Conservation (phyloP, 345 rosid genomes). For the Citrus trifoliata region DNA sequence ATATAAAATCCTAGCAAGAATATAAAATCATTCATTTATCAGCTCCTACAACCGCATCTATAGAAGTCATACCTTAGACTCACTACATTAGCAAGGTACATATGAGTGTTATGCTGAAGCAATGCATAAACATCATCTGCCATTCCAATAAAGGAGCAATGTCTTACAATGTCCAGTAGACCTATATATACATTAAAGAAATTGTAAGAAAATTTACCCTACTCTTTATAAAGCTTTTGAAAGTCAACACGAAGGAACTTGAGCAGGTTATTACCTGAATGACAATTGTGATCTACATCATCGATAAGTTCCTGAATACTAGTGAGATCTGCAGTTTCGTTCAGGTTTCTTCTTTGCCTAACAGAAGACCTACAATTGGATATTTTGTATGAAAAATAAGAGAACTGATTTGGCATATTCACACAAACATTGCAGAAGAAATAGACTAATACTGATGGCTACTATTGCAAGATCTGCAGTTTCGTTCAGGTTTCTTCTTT, state of each 20-base stretch:
- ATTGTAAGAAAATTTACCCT: not conserved
- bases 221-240: not conserved
- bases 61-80: constrained; percentile 61
- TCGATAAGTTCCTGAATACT: constrained; percentile 79
- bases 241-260: not conserved
- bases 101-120: constrained; percentile 81
- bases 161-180: constrained; percentile 67
- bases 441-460: not conserved
- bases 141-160: constrained; percentile 94
- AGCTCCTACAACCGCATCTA: not conserved
- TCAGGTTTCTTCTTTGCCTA: constrained; percentile 88
- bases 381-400: not conserved
- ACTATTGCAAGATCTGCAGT: constrained; percentile 55
- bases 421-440: not conserved
- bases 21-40: not conserved
- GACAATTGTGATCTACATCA: constrained; percentile 54
- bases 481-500: constrained; percentile 91
- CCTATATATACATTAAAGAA: constrained; percentile 39
- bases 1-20: not conserved
- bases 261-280: not conserved
- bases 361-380: constrained; percentile 53
- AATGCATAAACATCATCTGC: constrained; percentile 87
- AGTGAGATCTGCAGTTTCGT: constrained; percentile 89
- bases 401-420: not conserved
- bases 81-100: constrained; percentile 87